Base-by-base conservation (phyloP, 805 yeast genomes). In the Metschnikowia hibisci region DNA sequence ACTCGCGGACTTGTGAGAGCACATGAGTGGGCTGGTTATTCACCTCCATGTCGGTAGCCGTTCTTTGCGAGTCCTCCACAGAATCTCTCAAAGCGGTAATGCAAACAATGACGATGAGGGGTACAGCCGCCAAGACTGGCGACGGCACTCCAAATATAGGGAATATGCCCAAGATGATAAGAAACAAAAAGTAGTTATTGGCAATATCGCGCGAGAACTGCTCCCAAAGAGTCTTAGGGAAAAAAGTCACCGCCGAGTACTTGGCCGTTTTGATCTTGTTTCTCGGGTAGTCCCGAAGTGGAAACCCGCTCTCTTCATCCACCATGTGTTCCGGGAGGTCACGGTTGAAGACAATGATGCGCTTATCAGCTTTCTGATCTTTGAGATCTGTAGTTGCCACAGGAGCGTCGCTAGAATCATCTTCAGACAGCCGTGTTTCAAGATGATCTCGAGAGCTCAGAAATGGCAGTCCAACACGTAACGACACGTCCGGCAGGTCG, bases 61-160 rank as follows among this genome's bases (percentile, higher is more conserved):
- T 76, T 54, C 95, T 73, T 45, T 85, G 71, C 50, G 77, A 82
- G 61, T 85, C 95, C 63, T 85, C 95, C 52, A 85, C 69, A 0
- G 84, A 90, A 63, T 86, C 93, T 56, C 84, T 82, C 49, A 81
- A 58, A 4, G 88, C 90, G 2, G 93, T 85, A 50, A 85, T 67
- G 42, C 73, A 69, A 14, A 85, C 89, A 67, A 85, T 84, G 43
- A 85, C 90, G 60, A 84, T 82, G 58, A 85, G 76, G 3, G 95
- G 95, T 27, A 84, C 90, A 2, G 89, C 86, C 15, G 85, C 83
- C 55, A 85, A 67, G 1, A 80, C 91, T 1, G 93, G 89, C 46
- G 71, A 71, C 26, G 77, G 72, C 15, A 83, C 89, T 36, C 95
- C 95, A 58, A 85, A 85, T 35, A 85, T 78, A n/a, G 55, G 51